A percentile compares a stretch with the other conserved stretches of the same genome.
Evolutionary conservation across 495 filamentous ascomycete species (phyloP).

Genomic region (Wilcoxina mikolae): DNA sequence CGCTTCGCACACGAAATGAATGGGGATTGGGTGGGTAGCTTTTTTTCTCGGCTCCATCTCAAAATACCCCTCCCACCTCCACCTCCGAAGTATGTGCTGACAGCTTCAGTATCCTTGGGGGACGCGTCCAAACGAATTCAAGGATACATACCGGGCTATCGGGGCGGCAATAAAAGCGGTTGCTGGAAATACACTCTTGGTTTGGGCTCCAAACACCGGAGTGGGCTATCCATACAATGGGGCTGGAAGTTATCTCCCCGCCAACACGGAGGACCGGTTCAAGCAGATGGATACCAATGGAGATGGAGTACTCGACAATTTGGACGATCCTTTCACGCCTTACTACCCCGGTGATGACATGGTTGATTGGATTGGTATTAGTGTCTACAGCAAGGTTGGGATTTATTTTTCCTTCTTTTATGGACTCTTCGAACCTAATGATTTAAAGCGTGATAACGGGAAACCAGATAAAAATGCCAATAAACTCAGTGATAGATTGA

Average conservation of each 20-base stretch:
- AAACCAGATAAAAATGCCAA: background rate
- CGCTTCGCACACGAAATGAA: constrained; percentile 5
- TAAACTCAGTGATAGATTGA: background rate
- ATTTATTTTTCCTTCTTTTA: background rate
- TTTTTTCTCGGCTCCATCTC: too few species aligned
- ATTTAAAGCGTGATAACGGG: constrained; percentile 1
- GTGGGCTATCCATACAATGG: background rate
- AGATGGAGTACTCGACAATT: background rate
- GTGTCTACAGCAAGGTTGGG: background rate
- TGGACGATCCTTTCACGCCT: constrained; percentile 1
- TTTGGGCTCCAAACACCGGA: constrained; percentile 3
- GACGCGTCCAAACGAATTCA: background rate
- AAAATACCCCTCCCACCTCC: background rate
- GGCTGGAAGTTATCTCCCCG: constrained; percentile 1
- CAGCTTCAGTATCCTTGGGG: constrained; percentile 6
- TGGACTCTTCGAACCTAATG: too few species aligned
- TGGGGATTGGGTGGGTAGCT: constrained; percentile 1
- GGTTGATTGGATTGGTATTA: constrained; percentile 2
- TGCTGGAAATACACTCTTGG: background rate
- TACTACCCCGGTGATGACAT: constrained; percentile 4
- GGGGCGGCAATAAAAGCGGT: background rate
- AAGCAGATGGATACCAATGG: constrained; percentile 3
- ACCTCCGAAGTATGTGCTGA: too few species aligned
- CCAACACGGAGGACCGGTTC: background rate
- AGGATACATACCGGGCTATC: background rate